Evolutionary conservation across 768 basidiomycete genomes (phyloP).

Genomic region (Termitomyces sp.): DNA sequence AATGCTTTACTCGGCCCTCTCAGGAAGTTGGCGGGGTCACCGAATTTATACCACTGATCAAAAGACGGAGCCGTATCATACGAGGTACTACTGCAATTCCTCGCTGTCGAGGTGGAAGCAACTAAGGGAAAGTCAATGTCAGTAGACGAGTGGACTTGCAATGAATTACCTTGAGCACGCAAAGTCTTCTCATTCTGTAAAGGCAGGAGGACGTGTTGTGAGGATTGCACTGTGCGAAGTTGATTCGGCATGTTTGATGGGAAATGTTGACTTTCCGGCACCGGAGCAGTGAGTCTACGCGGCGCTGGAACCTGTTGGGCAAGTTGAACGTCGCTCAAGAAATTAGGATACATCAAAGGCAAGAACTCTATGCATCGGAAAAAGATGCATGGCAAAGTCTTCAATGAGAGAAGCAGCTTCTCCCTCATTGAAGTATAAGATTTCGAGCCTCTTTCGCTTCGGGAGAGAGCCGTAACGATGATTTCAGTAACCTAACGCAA

Average conservation of each 20-base stretch:
- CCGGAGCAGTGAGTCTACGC: not conserved
- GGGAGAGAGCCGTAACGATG: slow-evolving; percentile 4
- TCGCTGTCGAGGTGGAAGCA: not conserved
- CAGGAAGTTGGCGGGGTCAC: not conserved
- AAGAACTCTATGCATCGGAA: slow-evolving; percentile 6
- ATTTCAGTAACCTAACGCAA: slow-evolving; percentile 5
- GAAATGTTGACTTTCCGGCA: not conserved
- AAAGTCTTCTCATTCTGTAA: too few species aligned
- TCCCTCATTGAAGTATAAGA: not conserved
- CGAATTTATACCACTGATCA: not conserved
- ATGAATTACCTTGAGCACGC: not conserved
- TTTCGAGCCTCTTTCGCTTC: slow-evolving; percentile 2
- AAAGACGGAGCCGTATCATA: not conserved
- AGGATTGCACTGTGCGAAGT: not conserved
- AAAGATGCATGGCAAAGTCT: slow-evolving; percentile 5
- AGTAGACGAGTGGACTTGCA: not conserved
- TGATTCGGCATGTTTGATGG: not conserved
- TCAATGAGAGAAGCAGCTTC: not conserved
- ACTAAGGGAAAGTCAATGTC: not conserved
- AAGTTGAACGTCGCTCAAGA: not conserved
- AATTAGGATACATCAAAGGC: not conserved
- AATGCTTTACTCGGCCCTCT: not conserved
- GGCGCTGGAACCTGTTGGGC: not conserved
- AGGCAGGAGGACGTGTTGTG: not conserved
- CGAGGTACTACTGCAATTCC: too few species aligned